Evolutionary conservation across 1,284 basidiomycete genomes (phyloP).

Genomic region (Coniferiporia weirii): DNA sequence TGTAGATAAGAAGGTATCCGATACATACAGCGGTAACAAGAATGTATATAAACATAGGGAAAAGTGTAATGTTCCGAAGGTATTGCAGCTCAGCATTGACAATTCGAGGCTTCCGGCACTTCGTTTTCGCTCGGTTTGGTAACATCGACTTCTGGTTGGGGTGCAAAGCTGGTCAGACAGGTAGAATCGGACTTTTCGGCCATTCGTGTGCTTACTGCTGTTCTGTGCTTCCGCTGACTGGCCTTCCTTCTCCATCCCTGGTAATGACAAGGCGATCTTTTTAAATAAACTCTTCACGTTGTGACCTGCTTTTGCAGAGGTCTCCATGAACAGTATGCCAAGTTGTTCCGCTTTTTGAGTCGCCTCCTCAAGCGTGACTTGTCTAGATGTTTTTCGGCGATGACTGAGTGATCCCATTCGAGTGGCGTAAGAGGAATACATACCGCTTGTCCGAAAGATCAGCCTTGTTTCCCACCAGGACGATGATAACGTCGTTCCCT

Average conservation of each 20-base stretch:
- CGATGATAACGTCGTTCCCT: slow-evolving; percentile 98
- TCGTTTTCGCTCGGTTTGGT: slow-evolving; percentile 57
- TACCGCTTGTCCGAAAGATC: slow-evolving; percentile 92
- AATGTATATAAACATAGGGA: slow-evolving; percentile 14
- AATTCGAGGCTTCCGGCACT: slow-evolving; percentile 73
- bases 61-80: slow-evolving; percentile 2
- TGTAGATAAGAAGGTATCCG: slow-evolving; percentile 11
- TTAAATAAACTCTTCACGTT: slow-evolving; percentile 99
- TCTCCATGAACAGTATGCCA: slow-evolving; percentile 99
- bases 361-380: slow-evolving; percentile 98
- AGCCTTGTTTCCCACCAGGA: slow-evolving; percentile 98
- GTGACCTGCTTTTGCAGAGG: slow-evolving; percentile 97
- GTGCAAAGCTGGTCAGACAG: neutral
- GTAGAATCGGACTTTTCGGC: neutral
- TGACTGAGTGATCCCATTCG: neutral
- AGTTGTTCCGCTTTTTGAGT: slow-evolving; percentile 91
- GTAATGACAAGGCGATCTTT: slow-evolving; percentile 97
- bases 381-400: slow-evolving; percentile 43
- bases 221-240: slow-evolving; percentile 62
- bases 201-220: slow-evolving; percentile 47
- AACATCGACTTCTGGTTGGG: slow-evolving; percentile 69
- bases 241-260: slow-evolving; percentile 87
- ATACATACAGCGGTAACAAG: slow-evolving; percentile 8
- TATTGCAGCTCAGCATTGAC: slow-evolving; percentile 51
- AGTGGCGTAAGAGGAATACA: slow-evolving; percentile 28